Conservation (phyloP, 768 basidiomycete genomes). For the Psilocybe cubensis region DNA sequence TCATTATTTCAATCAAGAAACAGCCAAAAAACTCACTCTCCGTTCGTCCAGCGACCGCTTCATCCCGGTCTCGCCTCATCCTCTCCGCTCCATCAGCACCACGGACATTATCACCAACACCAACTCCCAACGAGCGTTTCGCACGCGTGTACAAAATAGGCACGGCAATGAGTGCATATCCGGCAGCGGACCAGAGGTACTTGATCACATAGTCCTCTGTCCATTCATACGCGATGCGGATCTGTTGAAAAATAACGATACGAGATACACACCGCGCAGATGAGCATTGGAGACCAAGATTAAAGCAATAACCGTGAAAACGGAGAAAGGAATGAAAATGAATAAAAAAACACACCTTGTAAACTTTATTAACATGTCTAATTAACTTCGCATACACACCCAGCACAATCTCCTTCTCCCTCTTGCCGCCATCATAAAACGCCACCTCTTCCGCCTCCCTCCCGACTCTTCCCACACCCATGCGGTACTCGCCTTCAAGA, state of each 20-base stretch:
- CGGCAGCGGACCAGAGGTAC: constrained; percentile 93
- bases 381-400: constrained; percentile 80
- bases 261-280: not conserved
- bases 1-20: too few relatives aligned
- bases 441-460: constrained; percentile 94
- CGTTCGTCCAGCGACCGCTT: constrained; percentile 49
- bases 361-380: constrained; percentile 89
- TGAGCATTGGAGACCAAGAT: too few relatives aligned
- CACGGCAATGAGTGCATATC: constrained; percentile 90
- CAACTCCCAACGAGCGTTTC: constrained; percentile 34
- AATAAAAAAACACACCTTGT: constrained; percentile 58
- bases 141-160: constrained; percentile 78
- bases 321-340: not conserved
- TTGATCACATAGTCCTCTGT: constrained; percentile 98
- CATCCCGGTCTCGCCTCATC: constrained; percentile 24
- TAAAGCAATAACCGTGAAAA: too few relatives aligned
- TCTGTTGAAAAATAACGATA: constrained; percentile 46
- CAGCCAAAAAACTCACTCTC: constrained; percentile 53
- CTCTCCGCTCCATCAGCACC: not conserved
- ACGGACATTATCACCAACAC: too few relatives aligned
- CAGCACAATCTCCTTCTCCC: constrained; percentile 83
- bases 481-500: constrained; percentile 89
- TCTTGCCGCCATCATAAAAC: constrained; percentile 90
- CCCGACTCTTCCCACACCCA: constrained; percentile 83
- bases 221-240: constrained; percentile 92